These are phyloP conservation scores for Magnusiomyces paraingens DNA, from an alignment of 1,139 yeast species.

Conservation along the genomic window DNA sequence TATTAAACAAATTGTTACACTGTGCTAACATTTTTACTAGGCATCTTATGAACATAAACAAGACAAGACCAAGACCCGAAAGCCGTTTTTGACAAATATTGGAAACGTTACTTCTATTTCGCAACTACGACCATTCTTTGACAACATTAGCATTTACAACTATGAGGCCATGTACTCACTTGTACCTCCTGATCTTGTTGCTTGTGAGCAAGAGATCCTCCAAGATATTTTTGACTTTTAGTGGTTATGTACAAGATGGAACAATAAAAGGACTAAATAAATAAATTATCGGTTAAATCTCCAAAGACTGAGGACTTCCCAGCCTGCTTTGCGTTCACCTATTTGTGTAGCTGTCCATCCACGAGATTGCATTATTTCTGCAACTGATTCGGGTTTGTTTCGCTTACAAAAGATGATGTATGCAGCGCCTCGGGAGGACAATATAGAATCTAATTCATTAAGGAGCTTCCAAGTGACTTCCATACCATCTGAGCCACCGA, in stretches of 20 bases:
- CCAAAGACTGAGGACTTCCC: slow-evolving; percentile 82
- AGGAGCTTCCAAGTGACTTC: slow-evolving; percentile 63
- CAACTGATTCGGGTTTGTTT: slow-evolving; percentile 65
- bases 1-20: neutral
- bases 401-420: slow-evolving; percentile 83
- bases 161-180: slow-evolving; percentile 68
- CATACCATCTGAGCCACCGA: slow-evolving; percentile 92
- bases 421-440: slow-evolving; percentile 61
- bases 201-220: slow-evolving; percentile 49
- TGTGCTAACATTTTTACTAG: slow-evolving; percentile 11
- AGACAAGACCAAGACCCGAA: slow-evolving; percentile 6
- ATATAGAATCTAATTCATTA: slow-evolving; percentile 41
- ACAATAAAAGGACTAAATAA: no score
- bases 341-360: slow-evolving; percentile 55
- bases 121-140: slow-evolving; percentile 61
- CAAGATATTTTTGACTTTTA: slow-evolving; percentile 43
- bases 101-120: slow-evolving; percentile 28
- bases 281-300: slow-evolving; percentile 21
- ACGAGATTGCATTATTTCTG: slow-evolving; percentile 38
- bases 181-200: slow-evolving; percentile 41
- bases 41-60: slow-evolving; percentile 6
- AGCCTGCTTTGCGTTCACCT: slow-evolving; percentile 75
- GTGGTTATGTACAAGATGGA: neutral
- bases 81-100: slow-evolving; percentile 13
- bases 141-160: slow-evolving; percentile 59